phyloP scores from a whole-genome alignment of 805 yeast species.

The Jamesozyma lodderae region DNA sequence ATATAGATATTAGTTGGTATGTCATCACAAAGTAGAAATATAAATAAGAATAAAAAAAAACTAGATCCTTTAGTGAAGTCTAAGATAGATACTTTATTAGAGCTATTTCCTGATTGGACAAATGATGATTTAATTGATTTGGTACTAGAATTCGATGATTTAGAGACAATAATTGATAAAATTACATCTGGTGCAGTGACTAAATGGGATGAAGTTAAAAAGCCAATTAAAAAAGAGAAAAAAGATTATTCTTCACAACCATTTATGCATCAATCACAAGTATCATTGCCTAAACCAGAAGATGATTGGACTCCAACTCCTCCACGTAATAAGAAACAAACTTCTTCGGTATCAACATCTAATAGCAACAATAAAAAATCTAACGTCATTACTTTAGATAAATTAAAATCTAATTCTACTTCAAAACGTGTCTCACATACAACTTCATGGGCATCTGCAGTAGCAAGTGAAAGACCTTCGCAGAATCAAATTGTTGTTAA shows the following conservation, averaged over 20 bases:
- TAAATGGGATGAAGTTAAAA: constrained; percentile 89
- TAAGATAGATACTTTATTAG: constrained; percentile 51
- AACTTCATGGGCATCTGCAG: constrained; percentile 33
- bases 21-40: constrained; percentile 2
- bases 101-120: constrained; percentile 93
- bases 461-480: constrained; percentile 13
- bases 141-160: constrained; percentile 64
- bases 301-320: constrained; percentile 3
- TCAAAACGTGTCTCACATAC: constrained; percentile 19
- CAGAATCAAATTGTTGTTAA: constrained; percentile 8
- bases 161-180: constrained; percentile 73
- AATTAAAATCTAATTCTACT: constrained; percentile 12
- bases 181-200: constrained; percentile 83
- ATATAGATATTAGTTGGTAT: background rate
- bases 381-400: constrained; percentile 8
- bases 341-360: too few species aligned
- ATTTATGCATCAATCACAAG: background rate
- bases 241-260: constrained; percentile 17
- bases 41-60: constrained; percentile 7
- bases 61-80: constrained; percentile 26
- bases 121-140: constrained; percentile 69
- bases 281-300: constrained; percentile 7
- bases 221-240: constrained; percentile 47
- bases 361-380: constrained; percentile 4
- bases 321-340: constrained; percentile 10